Conservation (phyloP, 805 yeast genomes). For the Suhomyces canberraensis region DNA sequence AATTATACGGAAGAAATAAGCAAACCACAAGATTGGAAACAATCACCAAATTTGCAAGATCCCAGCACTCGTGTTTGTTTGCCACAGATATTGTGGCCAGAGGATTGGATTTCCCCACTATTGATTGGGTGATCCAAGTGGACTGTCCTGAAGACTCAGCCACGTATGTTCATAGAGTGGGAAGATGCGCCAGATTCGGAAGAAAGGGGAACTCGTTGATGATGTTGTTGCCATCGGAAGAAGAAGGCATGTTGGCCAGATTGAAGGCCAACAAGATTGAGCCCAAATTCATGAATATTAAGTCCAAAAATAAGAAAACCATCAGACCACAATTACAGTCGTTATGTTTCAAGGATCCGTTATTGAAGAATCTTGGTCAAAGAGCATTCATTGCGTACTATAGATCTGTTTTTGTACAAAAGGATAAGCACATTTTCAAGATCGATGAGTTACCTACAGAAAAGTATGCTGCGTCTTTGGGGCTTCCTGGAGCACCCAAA, state of each 20-base stretch:
- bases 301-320: slow-evolving; percentile 66
- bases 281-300: slow-evolving; percentile 68
- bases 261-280: slow-evolving; percentile 63
- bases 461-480: slow-evolving; percentile 80
- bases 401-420: slow-evolving; percentile 79
- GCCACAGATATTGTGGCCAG: slow-evolving; percentile 92
- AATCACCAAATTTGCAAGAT: slow-evolving; percentile 68
- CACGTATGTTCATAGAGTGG: slow-evolving; percentile 88
- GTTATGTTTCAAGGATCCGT: slow-evolving; percentile 86
- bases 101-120: slow-evolving; percentile 89
- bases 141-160: slow-evolving; percentile 91
- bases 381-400: slow-evolving; percentile 92
- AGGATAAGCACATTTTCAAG: slow-evolving; percentile 82
- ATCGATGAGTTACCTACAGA: slow-evolving; percentile 76
- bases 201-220: slow-evolving; percentile 77
- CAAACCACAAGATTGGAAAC: slow-evolving; percentile 87
- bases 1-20: slow-evolving; percentile 85
- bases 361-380: slow-evolving; percentile 89
- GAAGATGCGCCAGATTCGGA: slow-evolving; percentile 86
- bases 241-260: slow-evolving; percentile 66
- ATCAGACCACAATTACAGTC: slow-evolving; percentile 85
- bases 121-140: slow-evolving; percentile 91
- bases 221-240: slow-evolving; percentile 82
- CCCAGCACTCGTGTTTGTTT: slow-evolving; percentile 76
- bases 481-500: slow-evolving; percentile 95